These are phyloP conservation scores for Carex scoparia DNA, from an alignment of 176 grass and related monocot species.

Conservation along the genomic window DNA sequence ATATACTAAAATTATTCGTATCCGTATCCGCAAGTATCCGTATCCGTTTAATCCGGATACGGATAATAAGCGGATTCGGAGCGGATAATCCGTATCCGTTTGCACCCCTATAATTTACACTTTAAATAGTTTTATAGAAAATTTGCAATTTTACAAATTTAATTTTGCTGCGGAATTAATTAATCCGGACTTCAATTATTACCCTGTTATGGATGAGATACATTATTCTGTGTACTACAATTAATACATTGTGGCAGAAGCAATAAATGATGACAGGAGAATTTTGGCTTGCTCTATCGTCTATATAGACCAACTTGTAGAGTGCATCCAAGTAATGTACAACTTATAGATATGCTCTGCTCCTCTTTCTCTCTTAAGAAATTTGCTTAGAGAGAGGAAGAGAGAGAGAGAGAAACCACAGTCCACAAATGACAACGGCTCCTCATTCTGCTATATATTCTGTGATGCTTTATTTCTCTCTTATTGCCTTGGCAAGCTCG, in stretches of 20 bases:
- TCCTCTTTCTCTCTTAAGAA: not conserved
- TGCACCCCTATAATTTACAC: too few relatives aligned
- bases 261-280: not conserved
- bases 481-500: constrained; percentile 6
- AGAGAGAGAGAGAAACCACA: not conserved
- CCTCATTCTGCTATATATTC: not conserved
- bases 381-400: not conserved
- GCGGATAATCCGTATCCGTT: too few relatives aligned
- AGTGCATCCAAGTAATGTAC: not conserved
- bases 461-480: constrained; percentile 11
- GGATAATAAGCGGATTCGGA: too few relatives aligned
- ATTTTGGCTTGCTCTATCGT: not conserved
- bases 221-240: not conserved
- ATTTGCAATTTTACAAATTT: too few relatives aligned
- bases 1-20: too few relatives aligned
- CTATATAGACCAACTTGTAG: not conserved
- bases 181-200: too few relatives aligned
- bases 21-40: too few relatives aligned
- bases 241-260: not conserved
- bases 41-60: too few relatives aligned
- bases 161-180: too few relatives aligned
- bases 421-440: constrained; percentile 2
- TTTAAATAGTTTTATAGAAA: too few relatives aligned
- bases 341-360: not conserved
- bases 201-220: not conserved